These are phyloP conservation scores for Eudorina sp. DNA, from an alignment of 139 green algal species.

Conservation along the genomic window DNA sequence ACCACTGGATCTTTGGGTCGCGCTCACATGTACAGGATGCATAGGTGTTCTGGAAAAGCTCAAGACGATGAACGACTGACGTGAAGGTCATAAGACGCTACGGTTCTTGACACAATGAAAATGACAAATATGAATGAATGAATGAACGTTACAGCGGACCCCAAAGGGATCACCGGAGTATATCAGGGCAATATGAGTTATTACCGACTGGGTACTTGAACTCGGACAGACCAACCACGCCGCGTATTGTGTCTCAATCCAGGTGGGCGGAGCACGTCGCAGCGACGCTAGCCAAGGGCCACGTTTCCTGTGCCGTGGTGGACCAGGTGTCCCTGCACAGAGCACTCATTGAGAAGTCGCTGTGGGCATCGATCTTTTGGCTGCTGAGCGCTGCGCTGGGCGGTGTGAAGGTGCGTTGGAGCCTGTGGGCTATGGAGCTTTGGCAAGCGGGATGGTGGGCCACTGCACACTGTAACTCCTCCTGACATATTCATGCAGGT, in stretches of 20 bases:
- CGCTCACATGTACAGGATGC: too few species aligned
- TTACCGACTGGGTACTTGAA: too few species aligned
- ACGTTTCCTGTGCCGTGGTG: conserved; percentile 49
- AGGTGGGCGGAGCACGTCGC: conserved; percentile 26
- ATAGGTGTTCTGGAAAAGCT: too few species aligned
- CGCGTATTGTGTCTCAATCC: background rate
- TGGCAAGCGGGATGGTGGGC: background rate
- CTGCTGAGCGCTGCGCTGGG: conserved; percentile 61
- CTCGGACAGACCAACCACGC: too few species aligned
- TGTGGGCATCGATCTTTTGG: conserved; percentile 70
- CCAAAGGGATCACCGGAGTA: too few species aligned
- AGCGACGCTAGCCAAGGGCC: conserved; percentile 15
- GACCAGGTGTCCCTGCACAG: background rate
- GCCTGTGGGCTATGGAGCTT: background rate
- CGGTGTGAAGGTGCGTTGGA: conserved; percentile 38
- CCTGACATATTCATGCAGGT: conserved; percentile 45
- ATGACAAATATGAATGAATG: too few species aligned
- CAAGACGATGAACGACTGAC: too few species aligned
- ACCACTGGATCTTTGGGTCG: too few species aligned
- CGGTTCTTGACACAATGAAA: too few species aligned
- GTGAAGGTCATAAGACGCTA: too few species aligned
- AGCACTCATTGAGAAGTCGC: conserved; percentile 57
- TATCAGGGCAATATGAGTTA: too few species aligned
- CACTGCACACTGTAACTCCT: background rate
- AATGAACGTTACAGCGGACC: too few species aligned